Evolutionary conservation across 768 basidiomycete genomes (phyloP).

Genomic region (Lepiota subincarnata): DNA sequence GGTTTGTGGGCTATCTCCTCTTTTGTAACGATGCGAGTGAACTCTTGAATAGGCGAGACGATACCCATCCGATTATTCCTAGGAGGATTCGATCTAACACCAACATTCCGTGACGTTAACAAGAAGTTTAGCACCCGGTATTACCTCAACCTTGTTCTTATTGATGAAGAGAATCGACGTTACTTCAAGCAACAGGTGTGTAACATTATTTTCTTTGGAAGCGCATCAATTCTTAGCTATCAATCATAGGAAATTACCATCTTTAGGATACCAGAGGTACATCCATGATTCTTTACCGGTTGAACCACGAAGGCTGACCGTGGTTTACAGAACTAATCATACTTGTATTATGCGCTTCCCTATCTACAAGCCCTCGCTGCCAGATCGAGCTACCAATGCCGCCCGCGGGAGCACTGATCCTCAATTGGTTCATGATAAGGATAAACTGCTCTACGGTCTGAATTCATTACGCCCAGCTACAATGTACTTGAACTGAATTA

Average conservation of each 20-base stretch:
- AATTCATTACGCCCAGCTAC: no score
- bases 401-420: background rate
- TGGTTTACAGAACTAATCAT: slow-evolving; percentile 2
- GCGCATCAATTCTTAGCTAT: background rate
- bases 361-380: background rate
- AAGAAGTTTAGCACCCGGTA: slow-evolving; percentile 98
- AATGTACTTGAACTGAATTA: no score
- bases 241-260: slow-evolving; percentile 14
- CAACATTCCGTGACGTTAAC: slow-evolving; percentile 98
- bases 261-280: slow-evolving; percentile 15
- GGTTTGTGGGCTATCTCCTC: slow-evolving; percentile 39
- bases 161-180: slow-evolving; percentile 96
- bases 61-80: slow-evolving; percentile 98
- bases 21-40: background rate
- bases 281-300: background rate
- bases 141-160: slow-evolving; percentile 94
- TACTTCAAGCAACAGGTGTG: slow-evolving; percentile 93
- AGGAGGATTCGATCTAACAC: slow-evolving; percentile 96
- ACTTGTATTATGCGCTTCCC: background rate
- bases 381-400: background rate
- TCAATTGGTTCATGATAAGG: no score
- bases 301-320: background rate
- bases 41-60: slow-evolving; percentile 69
- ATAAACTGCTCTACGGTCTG: no score
- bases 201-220: slow-evolving; percentile 20